phyloP scores from a whole-genome alignment of 495 filamentous ascomycete species.

The Copromyces sp. region DNA sequence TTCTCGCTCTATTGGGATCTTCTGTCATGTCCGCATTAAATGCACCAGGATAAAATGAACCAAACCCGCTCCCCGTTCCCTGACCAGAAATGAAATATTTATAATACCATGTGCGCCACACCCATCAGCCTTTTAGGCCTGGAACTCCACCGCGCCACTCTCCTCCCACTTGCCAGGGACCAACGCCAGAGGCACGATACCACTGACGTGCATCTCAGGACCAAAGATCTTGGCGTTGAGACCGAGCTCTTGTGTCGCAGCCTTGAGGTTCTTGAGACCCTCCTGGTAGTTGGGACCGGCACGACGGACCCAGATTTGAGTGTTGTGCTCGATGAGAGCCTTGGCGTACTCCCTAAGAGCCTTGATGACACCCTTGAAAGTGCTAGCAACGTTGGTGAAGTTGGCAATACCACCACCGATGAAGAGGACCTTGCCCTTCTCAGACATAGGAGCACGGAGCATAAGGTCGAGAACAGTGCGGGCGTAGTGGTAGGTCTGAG shows the following conservation, averaged over 20 bases:
- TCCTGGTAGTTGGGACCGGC: slow-evolving; percentile 99
- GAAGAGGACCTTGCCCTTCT: slow-evolving; percentile 96
- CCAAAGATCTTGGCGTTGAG: slow-evolving; percentile 95
- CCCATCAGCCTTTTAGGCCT: slow-evolving; percentile 26
- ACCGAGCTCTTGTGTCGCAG: slow-evolving; percentile 83
- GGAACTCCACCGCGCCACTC: slow-evolving; percentile 45
- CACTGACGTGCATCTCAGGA: slow-evolving; percentile 81
- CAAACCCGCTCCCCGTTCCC: background rate
- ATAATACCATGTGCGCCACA: background rate
- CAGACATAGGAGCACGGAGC: slow-evolving; percentile 77
- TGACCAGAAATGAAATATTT: slow-evolving; percentile 4
- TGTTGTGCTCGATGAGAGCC: slow-evolving; percentile 87
- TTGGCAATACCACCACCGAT: slow-evolving; percentile 99
- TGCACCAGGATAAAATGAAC: background rate
- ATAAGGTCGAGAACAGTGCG: slow-evolving; percentile 94
- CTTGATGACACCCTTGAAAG: slow-evolving; percentile 99
- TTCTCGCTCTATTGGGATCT: background rate
- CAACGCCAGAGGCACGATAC: slow-evolving; percentile 54
- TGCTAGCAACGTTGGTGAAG: slow-evolving; percentile 95
- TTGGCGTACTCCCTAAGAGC: slow-evolving; percentile 87
- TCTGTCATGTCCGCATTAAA: slow-evolving; percentile 1
- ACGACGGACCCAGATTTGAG: slow-evolving; percentile 98
- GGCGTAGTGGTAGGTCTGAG: slow-evolving; percentile 97
- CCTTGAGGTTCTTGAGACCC: slow-evolving; percentile 99
- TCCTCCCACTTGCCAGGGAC: slow-evolving; percentile 44